Evolutionary conservation across 1,139 yeast species (phyloP).

Genomic region (Lodderomyces jiufengensis): DNA sequence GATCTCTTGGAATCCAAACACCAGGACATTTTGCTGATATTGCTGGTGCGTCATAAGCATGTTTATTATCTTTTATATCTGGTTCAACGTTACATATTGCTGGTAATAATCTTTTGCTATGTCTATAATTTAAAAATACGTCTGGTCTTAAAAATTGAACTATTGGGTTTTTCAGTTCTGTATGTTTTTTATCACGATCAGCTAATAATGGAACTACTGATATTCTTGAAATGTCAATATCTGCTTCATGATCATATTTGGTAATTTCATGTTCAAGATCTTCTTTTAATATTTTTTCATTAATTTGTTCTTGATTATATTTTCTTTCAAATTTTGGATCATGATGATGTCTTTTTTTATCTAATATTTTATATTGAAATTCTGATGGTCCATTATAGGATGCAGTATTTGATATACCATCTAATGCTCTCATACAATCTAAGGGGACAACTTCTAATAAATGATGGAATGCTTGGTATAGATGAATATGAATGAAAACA

Average conservation of each 20-base stretch:
- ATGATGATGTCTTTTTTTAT: constrained; percentile 14
- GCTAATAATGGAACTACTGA: constrained; percentile 47
- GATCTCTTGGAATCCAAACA: constrained; percentile 87
- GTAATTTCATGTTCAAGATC: constrained; percentile 9
- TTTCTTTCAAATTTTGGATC: constrained; percentile 5
- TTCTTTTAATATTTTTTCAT: constrained; percentile 17
- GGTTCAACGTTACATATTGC: constrained; percentile 37
- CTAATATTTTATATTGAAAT: constrained; percentile 32
- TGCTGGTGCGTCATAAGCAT: constrained; percentile 68
- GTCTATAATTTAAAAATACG: constrained; percentile 53
- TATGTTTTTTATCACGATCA: constrained; percentile 44
- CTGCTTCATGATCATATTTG: constrained; percentile 15
- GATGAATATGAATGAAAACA: constrained; percentile 57
- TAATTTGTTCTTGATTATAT: constrained; percentile 14
- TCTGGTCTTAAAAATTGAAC: constrained; percentile 64
- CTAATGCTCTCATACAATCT: constrained; percentile 67
- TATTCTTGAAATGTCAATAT: constrained; percentile 1
- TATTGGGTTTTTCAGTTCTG: constrained; percentile 27
- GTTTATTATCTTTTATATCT: constrained; percentile 27
- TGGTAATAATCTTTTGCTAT: constrained; percentile 54
- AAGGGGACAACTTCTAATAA: constrained; percentile 57
- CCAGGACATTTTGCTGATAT: constrained; percentile 62
- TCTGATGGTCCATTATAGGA: constrained; percentile 44
- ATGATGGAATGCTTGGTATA: constrained; percentile 62
- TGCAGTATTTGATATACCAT: constrained; percentile 64